A percentile compares a stretch with the other conserved stretches of the same genome.
Evolutionary conservation across 768 basidiomycete species (phyloP).

Genomic region (Leccinum incarnatum): DNA sequence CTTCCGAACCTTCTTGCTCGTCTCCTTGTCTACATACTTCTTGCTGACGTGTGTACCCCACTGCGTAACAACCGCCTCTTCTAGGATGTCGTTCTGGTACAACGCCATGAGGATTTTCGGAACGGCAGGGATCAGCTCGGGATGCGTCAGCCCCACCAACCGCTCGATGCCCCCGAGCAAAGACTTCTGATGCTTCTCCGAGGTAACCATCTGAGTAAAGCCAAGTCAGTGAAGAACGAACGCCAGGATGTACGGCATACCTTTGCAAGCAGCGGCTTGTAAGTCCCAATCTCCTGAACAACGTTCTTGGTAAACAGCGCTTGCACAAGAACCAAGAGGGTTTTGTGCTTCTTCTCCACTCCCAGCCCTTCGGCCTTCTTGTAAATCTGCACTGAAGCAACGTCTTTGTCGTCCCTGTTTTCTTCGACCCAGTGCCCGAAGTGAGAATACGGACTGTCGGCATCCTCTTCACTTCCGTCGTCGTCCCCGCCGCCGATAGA

Average conservation of each 20-base stretch:
- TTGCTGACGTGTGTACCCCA: constrained; percentile 97
- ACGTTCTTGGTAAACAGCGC: constrained; percentile 78
- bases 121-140: constrained; percentile 65
- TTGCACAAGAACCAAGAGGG: constrained; percentile 78
- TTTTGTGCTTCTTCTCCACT: constrained; percentile 94
- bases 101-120: constrained; percentile 93
- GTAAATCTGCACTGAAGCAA: constrained; percentile 61
- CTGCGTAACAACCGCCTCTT: constrained; percentile 84
- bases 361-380: constrained; percentile 90
- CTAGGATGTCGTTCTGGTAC: constrained; percentile 89
- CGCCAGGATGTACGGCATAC: constrained; percentile 24
- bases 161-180: constrained; percentile 93
- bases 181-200: constrained; percentile 95
- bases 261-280: constrained; percentile 72
- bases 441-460: constrained; percentile 79
- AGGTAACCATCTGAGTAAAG: constrained; percentile 67
- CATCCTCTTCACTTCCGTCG: constrained; percentile 86
- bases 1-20: constrained; percentile 93
- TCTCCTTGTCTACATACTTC: constrained; percentile 95
- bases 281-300: constrained; percentile 59
- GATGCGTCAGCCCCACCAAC: constrained; percentile 69
- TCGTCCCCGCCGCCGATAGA: constrained; percentile 62
- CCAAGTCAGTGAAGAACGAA: constrained; percentile 3
- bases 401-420: constrained; percentile 41
- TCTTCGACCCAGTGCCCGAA: constrained; percentile 87